Evolutionary conservation across 257 asterid species (phyloP), one percentile per base, ranked within the genome.

Genomic region (Lantana camara): DNA sequence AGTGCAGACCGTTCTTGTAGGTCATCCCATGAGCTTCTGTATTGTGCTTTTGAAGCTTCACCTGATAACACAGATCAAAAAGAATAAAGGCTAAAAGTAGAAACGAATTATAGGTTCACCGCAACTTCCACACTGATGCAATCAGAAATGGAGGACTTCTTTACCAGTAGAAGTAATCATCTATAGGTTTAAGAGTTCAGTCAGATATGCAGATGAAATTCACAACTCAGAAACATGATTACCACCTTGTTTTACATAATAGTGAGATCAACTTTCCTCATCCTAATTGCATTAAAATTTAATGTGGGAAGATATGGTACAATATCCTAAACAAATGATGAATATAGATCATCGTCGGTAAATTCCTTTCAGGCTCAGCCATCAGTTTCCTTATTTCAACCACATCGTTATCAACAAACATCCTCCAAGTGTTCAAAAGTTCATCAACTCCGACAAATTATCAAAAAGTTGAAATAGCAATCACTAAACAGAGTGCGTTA

Each of bases 21-120:
- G 78, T 90, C 34, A 75, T 37, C 71, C 97, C 96, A 47, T 59
- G 38, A 46, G 90, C 87, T 79, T 73, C 91, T 29, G 96, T 82
- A 60, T 93, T 90, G 80, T 90, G 89, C 65, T 81, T 93, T 75
- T 93, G 97, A 62, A 93, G 88, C 77, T 81, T 89, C 66, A 93
- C 99, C 97, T 93, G 87, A 63, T 41, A 46, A 67, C 35, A 58
- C 55, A 59, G 67, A 73, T 42, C 44, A 65, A 60, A 47, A 72
- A 7, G 46, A 2, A 57, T 35, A 34, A 34, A 61, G 67, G 35
- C 66, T 29, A 54, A 49, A 56, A 21, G 42, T 19, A 19, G 46
- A 40, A 19, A 38, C 45, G 37, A 51, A 29, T 55, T 56, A 1
- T 29, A 54, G 32, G 32, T 27, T 27, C 32, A 27, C 2, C 32